Evolutionary conservation across 306 rosid genomes (phyloP), one percentile per base, ranked within the genome.

Genomic region (Cicer judaicum): DNA sequence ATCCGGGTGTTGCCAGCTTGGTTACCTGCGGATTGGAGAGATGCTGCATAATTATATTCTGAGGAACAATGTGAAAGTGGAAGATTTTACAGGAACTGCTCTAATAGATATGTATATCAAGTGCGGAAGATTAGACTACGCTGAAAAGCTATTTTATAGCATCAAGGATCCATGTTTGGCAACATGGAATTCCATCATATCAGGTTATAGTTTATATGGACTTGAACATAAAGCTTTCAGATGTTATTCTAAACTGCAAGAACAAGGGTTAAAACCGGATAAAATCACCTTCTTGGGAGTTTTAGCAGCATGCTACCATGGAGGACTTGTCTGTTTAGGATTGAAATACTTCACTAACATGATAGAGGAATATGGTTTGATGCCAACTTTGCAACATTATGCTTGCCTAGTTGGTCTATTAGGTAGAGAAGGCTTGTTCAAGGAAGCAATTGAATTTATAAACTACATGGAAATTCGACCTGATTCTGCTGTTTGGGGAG

Each of bases 121-220:
- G 78, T 88, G 98, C 71, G 98, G 96, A 71, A 88, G 79, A 85
- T 76, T 90, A 70, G 93, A 87, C 21, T 81, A 68, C 50, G 92
- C 92, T 52, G 96, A 87, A 82, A 88, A 70, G 67, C 85, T 86
- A 62, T 87, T 90, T 77, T 70, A 82, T 47, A 78, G 82, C 72
- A 83, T 90, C 70, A 76, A 74, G 62, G 85, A 81, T 44, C 98
- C 92, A 6, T 92, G 96, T 68, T 84, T 90, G 82, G 90, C 89
- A 52, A 81, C 94, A 57, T 88, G 98, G 98, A 92, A 92, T 74
- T 73, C 96, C 39, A 88, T 92, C 79, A 88, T 92, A 61, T 90
- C 88, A 7, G 92, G 91, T 36, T 92, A 89, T 59, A 88, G 96
- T 79, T 79, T 88, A 46, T 90, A 79, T 24, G 96, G 94, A 29